These are phyloP conservation scores for Rhizoclosmatium sp. DNA, from an alignment of 192 early-diverging fungal species.

Conservation along the genomic window DNA sequence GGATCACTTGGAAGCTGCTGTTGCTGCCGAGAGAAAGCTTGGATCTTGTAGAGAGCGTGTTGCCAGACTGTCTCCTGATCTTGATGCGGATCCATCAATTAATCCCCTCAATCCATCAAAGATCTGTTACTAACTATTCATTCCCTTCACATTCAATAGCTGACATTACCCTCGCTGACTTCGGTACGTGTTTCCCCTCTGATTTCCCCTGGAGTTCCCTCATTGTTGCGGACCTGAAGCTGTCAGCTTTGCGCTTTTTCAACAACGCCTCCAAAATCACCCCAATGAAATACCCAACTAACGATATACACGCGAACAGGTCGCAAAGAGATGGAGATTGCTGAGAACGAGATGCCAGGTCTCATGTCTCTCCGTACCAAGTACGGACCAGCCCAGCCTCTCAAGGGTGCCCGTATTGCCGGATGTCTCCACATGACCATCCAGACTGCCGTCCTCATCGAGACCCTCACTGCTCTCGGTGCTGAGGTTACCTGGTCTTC, in stretches of 20 bases:
- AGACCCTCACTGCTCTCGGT: conserved; percentile 93
- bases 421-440: conserved; percentile 99
- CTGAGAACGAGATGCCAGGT: conserved; percentile 99
- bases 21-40: too few relatives aligned
- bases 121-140: too few relatives aligned
- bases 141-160: conserved; percentile 43
- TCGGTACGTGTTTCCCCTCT: conserved; percentile 58
- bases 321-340: conserved; percentile 94
- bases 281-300: not conserved
- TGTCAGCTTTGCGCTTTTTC: too few relatives aligned
- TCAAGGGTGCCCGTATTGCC: conserved; percentile 94
- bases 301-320: not conserved
- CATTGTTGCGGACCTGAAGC: too few relatives aligned
- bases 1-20: too few relatives aligned
- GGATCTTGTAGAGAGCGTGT: too few relatives aligned
- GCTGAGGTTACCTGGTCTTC: conserved; percentile 91
- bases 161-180: conserved; percentile 93
- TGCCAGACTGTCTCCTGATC: too few relatives aligned
- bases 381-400: conserved; percentile 89
- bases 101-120: too few relatives aligned
- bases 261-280: too few relatives aligned
- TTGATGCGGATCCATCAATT: too few relatives aligned
- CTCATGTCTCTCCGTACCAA: conserved; percentile 93
- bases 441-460: conserved; percentile 98
- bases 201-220: too few relatives aligned